phyloP scores from a whole-genome alignment of 2,329 filamentous ascomycete species.

The Ambrosiella xylebori region DNA sequence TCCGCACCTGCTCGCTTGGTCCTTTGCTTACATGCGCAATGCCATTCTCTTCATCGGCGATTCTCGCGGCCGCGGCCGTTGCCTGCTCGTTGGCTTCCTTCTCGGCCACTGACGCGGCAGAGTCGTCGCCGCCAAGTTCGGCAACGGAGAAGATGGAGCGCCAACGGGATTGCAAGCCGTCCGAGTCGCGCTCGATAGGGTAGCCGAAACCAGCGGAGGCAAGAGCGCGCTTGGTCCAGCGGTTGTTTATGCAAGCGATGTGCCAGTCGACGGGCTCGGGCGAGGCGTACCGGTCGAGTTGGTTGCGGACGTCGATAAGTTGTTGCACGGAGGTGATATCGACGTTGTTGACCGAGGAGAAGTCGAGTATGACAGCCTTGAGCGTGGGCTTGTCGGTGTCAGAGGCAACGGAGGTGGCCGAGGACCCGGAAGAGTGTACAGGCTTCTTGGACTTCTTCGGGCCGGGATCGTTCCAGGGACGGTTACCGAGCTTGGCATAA shows the following conservation, averaged over 20 bases:
- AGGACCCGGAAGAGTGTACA: constrained; percentile 18
- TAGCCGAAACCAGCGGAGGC: constrained; percentile 78
- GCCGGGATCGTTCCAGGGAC: constrained; percentile 90
- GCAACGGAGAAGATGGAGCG: constrained; percentile 91
- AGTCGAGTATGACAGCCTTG: constrained; percentile 84
- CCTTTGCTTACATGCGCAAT: neutral
- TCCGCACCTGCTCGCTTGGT: neutral
- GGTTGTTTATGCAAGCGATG: constrained; percentile 81
- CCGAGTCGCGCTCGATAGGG: constrained; percentile 35
- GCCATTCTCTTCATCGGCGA: constrained; percentile 7
- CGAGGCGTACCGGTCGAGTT: constrained; percentile 68
- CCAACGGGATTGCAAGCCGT: constrained; percentile 50
- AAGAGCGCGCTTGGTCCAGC: constrained; percentile 85
- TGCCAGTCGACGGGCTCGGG: constrained; percentile 87
- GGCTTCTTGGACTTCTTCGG: constrained; percentile 35
- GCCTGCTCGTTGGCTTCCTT: constrained; percentile 37
- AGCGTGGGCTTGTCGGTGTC: constrained; percentile 46
- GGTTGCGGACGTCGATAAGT: constrained; percentile 85
- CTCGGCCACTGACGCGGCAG: constrained; percentile 53
- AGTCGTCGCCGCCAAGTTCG: constrained; percentile 57
- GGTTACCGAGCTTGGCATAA: constrained; percentile 52
- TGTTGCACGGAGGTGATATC: constrained; percentile 87
- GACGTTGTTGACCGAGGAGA: constrained; percentile 83
- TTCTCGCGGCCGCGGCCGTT: neutral
- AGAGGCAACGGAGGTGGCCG: constrained; percentile 1